A percentile compares a stretch with the other conserved stretches of the same genome.
phyloP scores from a whole-genome alignment of 2,329 filamentous ascomycete species.

The Aspergillus vadensis region DNA sequence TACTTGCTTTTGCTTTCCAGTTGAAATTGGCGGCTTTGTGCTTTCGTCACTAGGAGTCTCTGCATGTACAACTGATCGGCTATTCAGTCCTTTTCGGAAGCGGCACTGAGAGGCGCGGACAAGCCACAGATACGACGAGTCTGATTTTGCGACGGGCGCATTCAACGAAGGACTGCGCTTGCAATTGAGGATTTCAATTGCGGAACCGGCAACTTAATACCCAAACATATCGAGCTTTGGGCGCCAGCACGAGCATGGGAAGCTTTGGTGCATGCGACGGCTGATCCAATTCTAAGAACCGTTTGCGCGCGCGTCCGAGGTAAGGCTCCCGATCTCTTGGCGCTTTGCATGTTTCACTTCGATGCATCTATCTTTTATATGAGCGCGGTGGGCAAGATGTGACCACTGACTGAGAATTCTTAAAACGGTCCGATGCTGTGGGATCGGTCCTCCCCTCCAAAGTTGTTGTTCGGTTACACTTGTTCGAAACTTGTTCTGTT shows the following conservation, averaged over 20 bases:
- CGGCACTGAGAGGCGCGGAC: background rate
- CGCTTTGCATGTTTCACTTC: conserved; percentile 17
- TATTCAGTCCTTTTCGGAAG: background rate
- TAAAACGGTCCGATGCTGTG: background rate
- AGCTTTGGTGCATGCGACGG: conserved; percentile 27
- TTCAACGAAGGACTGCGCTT: background rate
- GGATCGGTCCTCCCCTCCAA: background rate
- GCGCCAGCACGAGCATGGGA: conserved; percentile 34
- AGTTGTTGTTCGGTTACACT: background rate
- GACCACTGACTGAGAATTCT: background rate
- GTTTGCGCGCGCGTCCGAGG: conserved; percentile 32
- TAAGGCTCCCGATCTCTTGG: conserved; percentile 27
- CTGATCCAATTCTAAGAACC: conserved; percentile 17
- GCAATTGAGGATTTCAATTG: conserved; percentile 7
- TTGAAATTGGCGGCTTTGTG: conserved; percentile 17
- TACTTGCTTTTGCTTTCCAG: conserved; percentile 7
- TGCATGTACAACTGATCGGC: background rate
- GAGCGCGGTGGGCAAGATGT: background rate
- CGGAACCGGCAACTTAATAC: conserved; percentile 14
- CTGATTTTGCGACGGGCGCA: background rate
- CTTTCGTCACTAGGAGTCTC: conserved; percentile 6
- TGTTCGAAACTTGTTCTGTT: background rate
- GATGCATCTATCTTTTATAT: background rate
- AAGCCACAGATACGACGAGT: background rate
- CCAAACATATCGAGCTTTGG: conserved; percentile 13